phyloP scores from a whole-genome alignment of 441 rosid species.

The Bocquillonia castaneifolia region DNA sequence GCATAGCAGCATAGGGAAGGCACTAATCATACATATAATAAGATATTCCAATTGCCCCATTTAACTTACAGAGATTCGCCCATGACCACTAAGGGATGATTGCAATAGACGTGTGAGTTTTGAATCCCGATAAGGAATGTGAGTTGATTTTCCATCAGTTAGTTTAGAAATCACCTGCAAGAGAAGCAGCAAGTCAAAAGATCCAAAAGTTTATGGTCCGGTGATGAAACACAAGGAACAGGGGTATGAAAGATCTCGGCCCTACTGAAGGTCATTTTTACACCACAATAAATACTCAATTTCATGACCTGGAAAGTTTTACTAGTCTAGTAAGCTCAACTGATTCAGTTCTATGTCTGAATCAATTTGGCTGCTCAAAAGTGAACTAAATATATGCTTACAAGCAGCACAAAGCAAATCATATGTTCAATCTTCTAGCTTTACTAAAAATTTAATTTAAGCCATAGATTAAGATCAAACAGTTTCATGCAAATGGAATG shows the following conservation, averaged over 20 bases:
- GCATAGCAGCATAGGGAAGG: not conserved
- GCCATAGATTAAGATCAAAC: not conserved
- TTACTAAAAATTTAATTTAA: not conserved
- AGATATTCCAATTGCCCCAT: slow-evolving; percentile 5
- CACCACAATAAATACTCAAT: slow-evolving; percentile 3
- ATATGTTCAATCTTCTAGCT: not conserved
- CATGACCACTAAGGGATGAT: slow-evolving; percentile 69
- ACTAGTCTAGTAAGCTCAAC: not conserved
- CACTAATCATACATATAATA: not conserved
- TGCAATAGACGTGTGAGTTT: slow-evolving; percentile 65
- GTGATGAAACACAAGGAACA: not conserved
- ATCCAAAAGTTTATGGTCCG: slow-evolving; percentile 1
- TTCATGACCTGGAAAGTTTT: slow-evolving; percentile 12
- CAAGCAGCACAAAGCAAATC: slow-evolving; percentile 12
- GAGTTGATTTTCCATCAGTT: slow-evolving; percentile 57
- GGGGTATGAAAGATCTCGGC: not conserved
- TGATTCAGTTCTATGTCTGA: not conserved
- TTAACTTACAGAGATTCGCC: slow-evolving; percentile 53
- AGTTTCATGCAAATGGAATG: not conserved
- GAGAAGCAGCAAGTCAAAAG: slow-evolving; percentile 2
- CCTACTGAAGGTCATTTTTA: not conserved
- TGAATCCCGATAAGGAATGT: slow-evolving; percentile 68
- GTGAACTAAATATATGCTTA: not conserved
- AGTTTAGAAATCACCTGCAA: slow-evolving; percentile 60
- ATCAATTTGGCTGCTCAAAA: slow-evolving; percentile 8